Percentiles rank a stretch among this genome's conserved stretches.
Conservation (phyloP, 176 grass and related monocot genomes). For the Phoenix dactylifera region DNA sequence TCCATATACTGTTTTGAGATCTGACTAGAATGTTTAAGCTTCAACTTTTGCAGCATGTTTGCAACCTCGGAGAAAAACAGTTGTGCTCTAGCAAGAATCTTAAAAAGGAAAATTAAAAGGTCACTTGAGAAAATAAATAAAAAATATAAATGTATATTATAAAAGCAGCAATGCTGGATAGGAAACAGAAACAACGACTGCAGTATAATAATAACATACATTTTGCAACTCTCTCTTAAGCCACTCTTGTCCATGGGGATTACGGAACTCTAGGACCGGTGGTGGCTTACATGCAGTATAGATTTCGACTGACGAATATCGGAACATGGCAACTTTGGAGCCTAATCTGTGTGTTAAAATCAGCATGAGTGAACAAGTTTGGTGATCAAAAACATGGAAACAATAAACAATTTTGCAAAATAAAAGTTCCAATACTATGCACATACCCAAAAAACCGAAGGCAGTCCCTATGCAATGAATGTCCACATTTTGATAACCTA, state of each 20-base stretch:
- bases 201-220: slow-evolving; percentile 31
- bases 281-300: slow-evolving; percentile 71
- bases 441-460: slow-evolving; percentile 87
- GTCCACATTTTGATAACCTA: slow-evolving; percentile 75
- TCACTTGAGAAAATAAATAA: slow-evolving; percentile 2
- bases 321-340: slow-evolving; percentile 77
- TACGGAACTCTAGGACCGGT: slow-evolving; percentile 52
- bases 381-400: neutral
- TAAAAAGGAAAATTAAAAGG: slow-evolving; percentile 24
- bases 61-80: slow-evolving; percentile 61
- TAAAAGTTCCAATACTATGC: neutral
- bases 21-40: slow-evolving; percentile 22
- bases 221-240: slow-evolving; percentile 46
- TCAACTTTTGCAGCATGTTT: slow-evolving; percentile 32
- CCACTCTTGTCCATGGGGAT: slow-evolving; percentile 46
- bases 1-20: slow-evolving; percentile 11
- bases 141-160: neutral
- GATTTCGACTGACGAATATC: slow-evolving; percentile 71
- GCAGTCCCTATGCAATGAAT: slow-evolving; percentile 78
- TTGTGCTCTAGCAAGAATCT: slow-evolving; percentile 58
- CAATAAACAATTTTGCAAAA: neutral
- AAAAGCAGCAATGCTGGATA: neutral
- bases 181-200: neutral
- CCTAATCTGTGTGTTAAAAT: slow-evolving; percentile 67
- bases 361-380: neutral